Evolutionary conservation across 139 green algal genomes (phyloP).

Genomic region (Eudorina sp.): DNA sequence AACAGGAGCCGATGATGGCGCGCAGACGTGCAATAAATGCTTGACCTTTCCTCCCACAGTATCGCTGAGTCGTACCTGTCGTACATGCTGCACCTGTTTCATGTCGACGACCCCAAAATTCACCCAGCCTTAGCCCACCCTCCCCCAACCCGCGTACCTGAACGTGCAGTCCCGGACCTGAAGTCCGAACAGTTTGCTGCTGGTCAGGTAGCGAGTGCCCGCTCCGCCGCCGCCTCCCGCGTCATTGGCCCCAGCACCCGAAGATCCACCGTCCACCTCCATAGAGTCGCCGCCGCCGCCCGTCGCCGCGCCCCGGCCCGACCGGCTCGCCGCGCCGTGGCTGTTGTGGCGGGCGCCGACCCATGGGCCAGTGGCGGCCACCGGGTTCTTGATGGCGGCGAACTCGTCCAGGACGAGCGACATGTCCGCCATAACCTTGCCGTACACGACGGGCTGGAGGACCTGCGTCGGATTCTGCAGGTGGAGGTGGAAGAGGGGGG

Average conservation of each 20-base stretch:
- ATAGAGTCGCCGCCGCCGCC: not conserved
- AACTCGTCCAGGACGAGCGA: constrained; percentile 48
- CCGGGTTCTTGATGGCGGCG: constrained; percentile 23
- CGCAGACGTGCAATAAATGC: no score
- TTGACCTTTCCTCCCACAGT: no score
- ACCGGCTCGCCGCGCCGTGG: not conserved
- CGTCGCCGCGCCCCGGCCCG: not conserved
- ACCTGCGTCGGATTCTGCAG: constrained; percentile 51
- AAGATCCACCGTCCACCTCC: constrained; percentile 31
- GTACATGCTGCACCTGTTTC: no score
- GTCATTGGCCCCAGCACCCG: not conserved
- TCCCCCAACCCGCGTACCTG: constrained; percentile 15
- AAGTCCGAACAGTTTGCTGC: constrained; percentile 80
- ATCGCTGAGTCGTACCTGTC: no score
- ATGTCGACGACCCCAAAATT: no score
- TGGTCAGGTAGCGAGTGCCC: constrained; percentile 78
- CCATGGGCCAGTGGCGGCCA: constrained; percentile 44
- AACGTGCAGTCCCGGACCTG: constrained; percentile 79
- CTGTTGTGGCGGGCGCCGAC: constrained; percentile 4
- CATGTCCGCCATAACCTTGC: constrained; percentile 50
- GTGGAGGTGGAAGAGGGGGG: no score
- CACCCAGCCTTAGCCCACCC: not conserved
- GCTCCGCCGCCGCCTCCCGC: not conserved
- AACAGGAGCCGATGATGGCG: no score
- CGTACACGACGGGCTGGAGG: constrained; percentile 48